Conservation (phyloP, 495 filamentous ascomycete species). For the Aspergillus nidulans region DNA sequence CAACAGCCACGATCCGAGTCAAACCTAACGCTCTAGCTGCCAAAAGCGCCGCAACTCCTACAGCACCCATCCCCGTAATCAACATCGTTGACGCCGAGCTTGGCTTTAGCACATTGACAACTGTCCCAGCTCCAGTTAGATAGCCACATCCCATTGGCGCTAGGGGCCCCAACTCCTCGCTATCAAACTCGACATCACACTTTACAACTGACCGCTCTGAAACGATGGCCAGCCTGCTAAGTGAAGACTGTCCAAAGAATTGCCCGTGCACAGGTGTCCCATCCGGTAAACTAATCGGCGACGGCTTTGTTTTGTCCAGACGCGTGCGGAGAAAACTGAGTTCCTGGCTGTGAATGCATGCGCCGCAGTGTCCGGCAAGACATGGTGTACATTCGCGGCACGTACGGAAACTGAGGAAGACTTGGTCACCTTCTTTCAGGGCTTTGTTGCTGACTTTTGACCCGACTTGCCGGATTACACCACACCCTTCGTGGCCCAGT, state of each 20-base stretch:
- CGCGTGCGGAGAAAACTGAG: slow-evolving; percentile 37
- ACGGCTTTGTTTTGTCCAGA: slow-evolving; percentile 2
- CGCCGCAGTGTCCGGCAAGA: slow-evolving; percentile 19
- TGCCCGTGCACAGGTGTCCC: slow-evolving; percentile 30
- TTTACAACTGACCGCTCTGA: slow-evolving; percentile 27
- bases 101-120: slow-evolving; percentile 36
- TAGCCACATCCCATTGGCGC: slow-evolving; percentile 47
- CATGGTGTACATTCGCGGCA: slow-evolving; percentile 32
- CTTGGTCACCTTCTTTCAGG: slow-evolving; percentile 41
- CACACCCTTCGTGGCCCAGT: slow-evolving; percentile 53
- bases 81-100: slow-evolving; percentile 20
- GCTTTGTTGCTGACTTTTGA: slow-evolving; percentile 32
- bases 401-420: slow-evolving; percentile 41
- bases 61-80: slow-evolving; percentile 40
- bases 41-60: slow-evolving; percentile 41
- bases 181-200: slow-evolving; percentile 1
- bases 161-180: slow-evolving; percentile 26
- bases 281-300: slow-evolving; percentile 19
- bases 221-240: slow-evolving; percentile 35
- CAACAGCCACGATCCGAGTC: slow-evolving; percentile 37
- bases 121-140: slow-evolving; percentile 43
- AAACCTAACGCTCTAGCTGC: slow-evolving; percentile 22
- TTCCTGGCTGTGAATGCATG: slow-evolving; percentile 28
- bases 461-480: slow-evolving; percentile 43
- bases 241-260: slow-evolving; percentile 44